phyloP scores from a whole-genome alignment of 805 yeast species.

The Zygosaccharomyces bailii region DNA sequence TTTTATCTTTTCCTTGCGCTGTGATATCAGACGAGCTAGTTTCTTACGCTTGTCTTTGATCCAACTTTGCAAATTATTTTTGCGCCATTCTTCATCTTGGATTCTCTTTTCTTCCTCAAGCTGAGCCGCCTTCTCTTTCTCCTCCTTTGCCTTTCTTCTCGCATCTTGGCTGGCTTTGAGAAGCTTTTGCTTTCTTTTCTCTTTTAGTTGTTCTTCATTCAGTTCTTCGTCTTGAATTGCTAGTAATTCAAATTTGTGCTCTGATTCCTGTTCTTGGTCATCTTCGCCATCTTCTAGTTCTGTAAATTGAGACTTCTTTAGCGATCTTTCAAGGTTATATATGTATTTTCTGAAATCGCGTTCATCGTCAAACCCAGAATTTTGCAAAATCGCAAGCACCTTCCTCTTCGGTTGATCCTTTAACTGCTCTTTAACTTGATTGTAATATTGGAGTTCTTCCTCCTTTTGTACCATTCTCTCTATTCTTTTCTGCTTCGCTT shows the following conservation, averaged over 20 bases:
- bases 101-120: constrained; percentile 56
- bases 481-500: constrained; percentile 77
- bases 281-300: constrained; percentile 58
- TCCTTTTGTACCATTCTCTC: constrained; percentile 80
- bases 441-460: constrained; percentile 71
- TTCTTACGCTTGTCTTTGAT: constrained; percentile 61
- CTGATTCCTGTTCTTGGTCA: constrained; percentile 47
- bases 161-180: constrained; percentile 88
- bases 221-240: constrained; percentile 84
- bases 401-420: constrained; percentile 50
- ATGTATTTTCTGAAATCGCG: constrained; percentile 67
- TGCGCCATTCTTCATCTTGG: constrained; percentile 77
- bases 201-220: constrained; percentile 74
- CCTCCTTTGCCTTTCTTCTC: constrained; percentile 73
- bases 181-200: constrained; percentile 78
- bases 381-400: constrained; percentile 51
- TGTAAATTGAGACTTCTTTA: constrained; percentile 62
- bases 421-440: constrained; percentile 52
- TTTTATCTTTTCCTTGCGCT: constrained; percentile 63
- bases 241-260: constrained; percentile 61
- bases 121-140: constrained; percentile 63
- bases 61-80: constrained; percentile 74
- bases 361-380: constrained; percentile 76
- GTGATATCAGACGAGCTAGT: constrained; percentile 56
- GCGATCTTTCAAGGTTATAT: constrained; percentile 58